A percentile compares a stretch with the other conserved stretches of the same genome.
These are phyloP conservation scores for Exophiala dermatitidis DNA, from an alignment of 2,329 filamentous ascomycete genomes.

Conservation along the genomic window DNA sequence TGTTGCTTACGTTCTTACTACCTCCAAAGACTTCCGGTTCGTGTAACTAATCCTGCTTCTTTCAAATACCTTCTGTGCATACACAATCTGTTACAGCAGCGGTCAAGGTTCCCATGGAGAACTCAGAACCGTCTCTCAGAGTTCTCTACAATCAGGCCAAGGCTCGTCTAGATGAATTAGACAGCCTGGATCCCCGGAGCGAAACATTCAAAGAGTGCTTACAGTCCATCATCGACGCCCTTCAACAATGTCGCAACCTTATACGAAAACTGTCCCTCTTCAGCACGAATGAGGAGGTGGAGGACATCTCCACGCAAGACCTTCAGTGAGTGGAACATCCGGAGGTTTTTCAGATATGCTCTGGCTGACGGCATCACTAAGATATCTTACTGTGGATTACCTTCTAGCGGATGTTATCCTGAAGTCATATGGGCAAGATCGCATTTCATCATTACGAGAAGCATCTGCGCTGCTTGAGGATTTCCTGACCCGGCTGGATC, in stretches of 20 bases:
- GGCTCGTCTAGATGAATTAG: conserved; percentile 19
- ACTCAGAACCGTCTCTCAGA: conserved; percentile 19
- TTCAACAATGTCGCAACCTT: conserved; percentile 61
- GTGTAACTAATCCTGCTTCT: too few relatives aligned
- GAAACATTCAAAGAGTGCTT: conserved; percentile 17
- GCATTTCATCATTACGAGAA: conserved; percentile 55
- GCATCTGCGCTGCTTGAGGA: conserved; percentile 67
- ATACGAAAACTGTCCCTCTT: conserved; percentile 71
- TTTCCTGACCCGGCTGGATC: conserved; percentile 69
- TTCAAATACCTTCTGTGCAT: too few relatives aligned
- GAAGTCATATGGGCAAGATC: conserved; percentile 55
- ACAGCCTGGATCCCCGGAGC: conserved; percentile 21
- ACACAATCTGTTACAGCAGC: background rate
- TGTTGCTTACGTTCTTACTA: too few relatives aligned
- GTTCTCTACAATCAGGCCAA: conserved; percentile 22
- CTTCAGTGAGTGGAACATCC: conserved; percentile 53
- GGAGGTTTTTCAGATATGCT: background rate
- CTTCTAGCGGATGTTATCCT: conserved; percentile 73
- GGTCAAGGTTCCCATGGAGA: conserved; percentile 6
- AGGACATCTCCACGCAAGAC: conserved; percentile 79
- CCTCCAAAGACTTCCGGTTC: too few relatives aligned
- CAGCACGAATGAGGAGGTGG: conserved; percentile 79
- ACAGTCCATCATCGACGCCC: conserved; percentile 17
- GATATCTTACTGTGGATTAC: conserved; percentile 69
- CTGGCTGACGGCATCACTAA: conserved; percentile 29